Evolutionary conservation across 225 moss, liverwort and hornwort species (phyloP), one percentile per base, ranked within the genome.

Genomic region (Marchantia polymorpha): DNA sequence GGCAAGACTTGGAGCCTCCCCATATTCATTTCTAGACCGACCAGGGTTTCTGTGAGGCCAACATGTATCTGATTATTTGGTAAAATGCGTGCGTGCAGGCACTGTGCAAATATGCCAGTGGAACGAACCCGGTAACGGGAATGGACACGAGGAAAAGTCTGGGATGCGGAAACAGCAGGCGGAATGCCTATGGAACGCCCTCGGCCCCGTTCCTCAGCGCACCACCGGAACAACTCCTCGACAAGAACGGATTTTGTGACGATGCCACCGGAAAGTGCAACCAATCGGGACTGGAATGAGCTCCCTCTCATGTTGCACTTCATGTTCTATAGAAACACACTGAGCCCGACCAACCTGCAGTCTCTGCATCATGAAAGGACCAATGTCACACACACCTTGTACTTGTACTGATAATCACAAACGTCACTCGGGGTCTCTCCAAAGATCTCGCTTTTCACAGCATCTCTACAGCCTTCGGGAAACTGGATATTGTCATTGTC

Each of bases 21-120:
- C 60, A 55, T 69, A 55, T 69, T 52, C 31, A 51, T 16, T 25
- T 77, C 54, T 25, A 16, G 76, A 39, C 39, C 39, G 39, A 39
- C 39, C 2, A 39, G 5, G 5, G 39, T 39, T 39, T 39, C 2
- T 2, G 39, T 39, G 39, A 5, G 39, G 39, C 39, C 39, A 5
- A 39, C 39, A 39, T 39, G 5, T 39, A 39, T 39, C 47, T 19
- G 47, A 25, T 72, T 15, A 39, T 29, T 29, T 72, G 72, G 31
- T 23, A n/a, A n/a, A n/a, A n/a, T 25, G 17, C 23, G 49, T 74
- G 20, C 82, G 30, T 78, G 12, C 90, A 99, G 99, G 99, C 99
- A 20, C 80, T 99, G 76, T 99, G 99, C 95, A 99, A 99, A 73
- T 99, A 99, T 84, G 99, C 99, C 3, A 99, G 99, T 70, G 99